Conservation (phyloP, 257 asterid species). For the Jasminum sambac region DNA sequence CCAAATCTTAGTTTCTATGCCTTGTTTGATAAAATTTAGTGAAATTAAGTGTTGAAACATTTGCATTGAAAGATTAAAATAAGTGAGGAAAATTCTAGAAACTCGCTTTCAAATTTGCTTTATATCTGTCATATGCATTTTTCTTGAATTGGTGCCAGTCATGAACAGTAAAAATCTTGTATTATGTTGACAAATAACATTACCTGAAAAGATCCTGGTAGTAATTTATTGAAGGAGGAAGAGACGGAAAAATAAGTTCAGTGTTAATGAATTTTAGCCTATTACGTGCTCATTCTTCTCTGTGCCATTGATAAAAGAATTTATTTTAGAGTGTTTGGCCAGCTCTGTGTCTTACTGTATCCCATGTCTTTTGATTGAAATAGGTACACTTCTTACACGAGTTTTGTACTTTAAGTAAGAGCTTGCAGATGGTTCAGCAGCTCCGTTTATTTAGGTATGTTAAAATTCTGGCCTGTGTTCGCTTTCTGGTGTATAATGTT, state of each 20-base stretch:
- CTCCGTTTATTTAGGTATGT: constrained; percentile 79
- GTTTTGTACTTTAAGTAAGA: constrained; percentile 88
- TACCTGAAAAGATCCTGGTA: background rate
- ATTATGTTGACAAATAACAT: background rate
- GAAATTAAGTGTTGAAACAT: background rate
- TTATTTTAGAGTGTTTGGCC: background rate
- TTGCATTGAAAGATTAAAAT: background rate
- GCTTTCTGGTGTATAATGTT: background rate
- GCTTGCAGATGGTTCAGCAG: constrained; percentile 94
- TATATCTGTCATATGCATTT: background rate
- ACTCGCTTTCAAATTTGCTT: too few species aligned
- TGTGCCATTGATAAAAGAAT: background rate
- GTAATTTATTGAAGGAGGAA: background rate
- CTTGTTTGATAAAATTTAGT: background rate
- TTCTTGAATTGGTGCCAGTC: background rate
- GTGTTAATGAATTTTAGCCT: background rate
- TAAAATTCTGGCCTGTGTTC: background rate
- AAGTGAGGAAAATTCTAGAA: background rate
- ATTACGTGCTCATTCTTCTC: background rate
- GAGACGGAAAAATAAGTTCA: background rate
- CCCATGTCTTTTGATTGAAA: background rate
- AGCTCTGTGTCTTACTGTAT: background rate
- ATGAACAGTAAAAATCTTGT: background rate
- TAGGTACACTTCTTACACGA: constrained; percentile 90
- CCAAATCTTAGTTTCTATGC: too few species aligned